phyloP scores from a whole-genome alignment of 2,329 filamentous ascomycete species.

The Pseudopyricularia cyperi region DNA sequence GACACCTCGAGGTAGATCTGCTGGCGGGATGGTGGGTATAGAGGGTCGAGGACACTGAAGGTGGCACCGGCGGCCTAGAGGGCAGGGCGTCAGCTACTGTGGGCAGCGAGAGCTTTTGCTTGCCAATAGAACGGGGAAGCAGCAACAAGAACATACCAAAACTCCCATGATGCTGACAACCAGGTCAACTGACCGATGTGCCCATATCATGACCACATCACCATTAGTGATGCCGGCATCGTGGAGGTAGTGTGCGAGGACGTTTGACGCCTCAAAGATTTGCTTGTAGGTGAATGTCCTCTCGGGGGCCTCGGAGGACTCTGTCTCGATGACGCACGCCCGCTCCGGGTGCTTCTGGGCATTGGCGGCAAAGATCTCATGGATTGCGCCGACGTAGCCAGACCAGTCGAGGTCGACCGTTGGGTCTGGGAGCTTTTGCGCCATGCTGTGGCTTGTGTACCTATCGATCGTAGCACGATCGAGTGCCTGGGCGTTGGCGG shows the following conservation, averaged over 20 bases:
- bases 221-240: constrained; percentile 60
- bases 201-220: constrained; percentile 90
- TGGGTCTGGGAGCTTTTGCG: constrained; percentile 43
- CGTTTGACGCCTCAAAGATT: constrained; percentile 75
- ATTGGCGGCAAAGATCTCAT: constrained; percentile 55
- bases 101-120: constrained; percentile 2
- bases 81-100: background rate
- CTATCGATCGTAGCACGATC: background rate
- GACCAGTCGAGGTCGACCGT: constrained; percentile 56
- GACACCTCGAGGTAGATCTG: constrained; percentile 75
- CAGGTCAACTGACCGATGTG: constrained; percentile 61
- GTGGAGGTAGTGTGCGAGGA: constrained; percentile 66
- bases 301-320: constrained; percentile 33
- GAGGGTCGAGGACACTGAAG: constrained; percentile 61
- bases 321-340: constrained; percentile 36
- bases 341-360: constrained; percentile 54
- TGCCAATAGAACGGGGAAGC: constrained; percentile 27
- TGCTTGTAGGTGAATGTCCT: constrained; percentile 71
- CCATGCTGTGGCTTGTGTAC: constrained; percentile 6
- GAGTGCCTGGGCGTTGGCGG: background rate
- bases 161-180: constrained; percentile 66
- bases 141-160: constrained; percentile 27
- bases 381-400: constrained; percentile 45
- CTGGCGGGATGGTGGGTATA: constrained; percentile 69
- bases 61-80: constrained; percentile 41